phyloP scores from a whole-genome alignment of 331 rosid species.

The Arachis monticola region DNA sequence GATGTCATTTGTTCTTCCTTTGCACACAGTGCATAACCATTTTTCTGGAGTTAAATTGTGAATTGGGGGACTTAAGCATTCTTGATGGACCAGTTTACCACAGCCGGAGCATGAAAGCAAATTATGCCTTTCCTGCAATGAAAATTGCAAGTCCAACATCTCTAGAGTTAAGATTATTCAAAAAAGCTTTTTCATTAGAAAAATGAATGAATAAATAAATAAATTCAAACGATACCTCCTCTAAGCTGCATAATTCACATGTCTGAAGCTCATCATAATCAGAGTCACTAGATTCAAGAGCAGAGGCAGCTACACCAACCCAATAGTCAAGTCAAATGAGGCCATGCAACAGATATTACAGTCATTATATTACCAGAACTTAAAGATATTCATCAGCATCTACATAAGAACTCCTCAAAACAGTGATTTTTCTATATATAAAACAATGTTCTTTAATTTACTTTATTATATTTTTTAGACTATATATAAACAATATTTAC shows the following conservation, averaged over 20 bases:
- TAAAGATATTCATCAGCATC: conserved; percentile 16
- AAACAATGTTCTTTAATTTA: not conserved
- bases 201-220: not conserved
- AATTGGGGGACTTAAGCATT: conserved; percentile 69
- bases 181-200: not conserved
- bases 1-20: conserved; percentile 66
- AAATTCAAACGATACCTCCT: conserved; percentile 48
- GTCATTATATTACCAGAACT: not conserved
- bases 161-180: conserved; percentile 16
- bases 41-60: conserved; percentile 54
- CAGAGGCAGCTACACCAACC: conserved; percentile 76
- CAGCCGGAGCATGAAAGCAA: conserved; percentile 81
- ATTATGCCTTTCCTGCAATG: conserved; percentile 73
- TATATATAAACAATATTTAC: not conserved
- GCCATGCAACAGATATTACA: not conserved
- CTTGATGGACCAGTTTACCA: conserved; percentile 71
- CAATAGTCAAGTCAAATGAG: conserved; percentile 32
- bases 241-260: conserved; percentile 72
- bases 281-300: conserved; percentile 50
- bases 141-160: conserved; percentile 21
- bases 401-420: conserved; percentile 10
- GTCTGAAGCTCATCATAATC: conserved; percentile 81
- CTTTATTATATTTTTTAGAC: no score
- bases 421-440: not conserved
- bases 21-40: conserved; percentile 82